Evolutionary conservation across 2,329 filamentous ascomycete genomes (phyloP), one percentile per base, ranked within the genome.

Genomic region (Dothistroma pini): DNA sequence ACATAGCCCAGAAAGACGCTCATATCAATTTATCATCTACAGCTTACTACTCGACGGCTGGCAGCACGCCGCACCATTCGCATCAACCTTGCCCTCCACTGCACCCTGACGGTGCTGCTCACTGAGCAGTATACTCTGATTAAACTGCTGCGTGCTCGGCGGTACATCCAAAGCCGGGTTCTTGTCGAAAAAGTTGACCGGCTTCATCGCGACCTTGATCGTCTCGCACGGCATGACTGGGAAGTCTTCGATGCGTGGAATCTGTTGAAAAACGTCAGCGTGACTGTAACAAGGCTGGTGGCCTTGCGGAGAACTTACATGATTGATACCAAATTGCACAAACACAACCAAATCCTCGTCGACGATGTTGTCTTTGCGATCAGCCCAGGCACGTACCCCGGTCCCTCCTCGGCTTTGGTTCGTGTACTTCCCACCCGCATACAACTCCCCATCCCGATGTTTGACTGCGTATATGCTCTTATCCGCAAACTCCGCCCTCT

Each of bases 81-180:
- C 25, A 25, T 58, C 29, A 8, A 62, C 54, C 21, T 48, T 34
- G 1, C 32, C 60, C 54, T 63, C 57, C 22, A 34, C 54, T 16
- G 29, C 25, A 14, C 47, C 53, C 22, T 63, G 60, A 21, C 44
- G 60, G 32, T 63, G 57, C 35, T 63, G 57, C 57, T 63, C 58
- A 34, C 58, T 60, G 14, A 60, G 34, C 29, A 60, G 53, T 16
- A 38, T 32, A 21, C 38, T 50, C 47, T 60, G 53, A 29, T 60
- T 60, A 34, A 60, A 60, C 47, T 56, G 58, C 58, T 60, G 58
- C 53, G 58, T 56, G 53, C 58, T 60, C 29, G 58, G 58, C 35
- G 84, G 83, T 7, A 86, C 84, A 76, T 85, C 84, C 5, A 86
- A 71, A 19, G 82, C 83, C 1, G 84, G 84, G 57, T 86, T 86